Evolutionary conservation across 1,284 basidiomycete species (phyloP).

Genomic region (Malassezia sympodialis): DNA sequence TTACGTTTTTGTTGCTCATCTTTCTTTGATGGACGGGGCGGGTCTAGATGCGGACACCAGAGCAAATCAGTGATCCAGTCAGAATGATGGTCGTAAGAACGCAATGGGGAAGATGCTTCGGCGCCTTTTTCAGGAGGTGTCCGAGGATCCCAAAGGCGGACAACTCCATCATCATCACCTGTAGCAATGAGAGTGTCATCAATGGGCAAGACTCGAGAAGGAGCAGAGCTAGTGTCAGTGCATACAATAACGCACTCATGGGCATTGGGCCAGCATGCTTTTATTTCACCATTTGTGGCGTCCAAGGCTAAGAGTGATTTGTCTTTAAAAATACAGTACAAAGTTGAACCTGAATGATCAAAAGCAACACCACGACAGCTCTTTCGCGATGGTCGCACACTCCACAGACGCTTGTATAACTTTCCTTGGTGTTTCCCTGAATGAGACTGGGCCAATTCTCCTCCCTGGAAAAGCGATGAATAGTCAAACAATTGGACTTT

Average conservation of each 20-base stretch:
- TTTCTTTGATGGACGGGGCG: constrained; percentile 16
- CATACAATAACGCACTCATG: constrained; percentile 62
- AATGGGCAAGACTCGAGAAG: constrained; percentile 61
- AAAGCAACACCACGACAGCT: constrained; percentile 34
- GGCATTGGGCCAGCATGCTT: constrained; percentile 58
- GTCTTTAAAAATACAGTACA: constrained; percentile 76
- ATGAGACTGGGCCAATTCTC: background rate
- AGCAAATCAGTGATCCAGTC: constrained; percentile 91
- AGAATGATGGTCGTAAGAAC: constrained; percentile 74
- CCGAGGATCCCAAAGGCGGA: constrained; percentile 86
- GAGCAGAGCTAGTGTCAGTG: constrained; percentile 21
- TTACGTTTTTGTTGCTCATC: constrained; percentile 20
- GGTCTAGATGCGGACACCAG: constrained; percentile 51
- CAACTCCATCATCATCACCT: constrained; percentile 85
- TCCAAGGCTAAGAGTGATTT: constrained; percentile 57
- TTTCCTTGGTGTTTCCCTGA: background rate
- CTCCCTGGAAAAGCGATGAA: constrained; percentile 10
- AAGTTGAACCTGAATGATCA: constrained; percentile 5
- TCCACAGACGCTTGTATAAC: constrained; percentile 21
- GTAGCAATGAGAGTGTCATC: constrained; percentile 65
- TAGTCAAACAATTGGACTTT: constrained; percentile 70
- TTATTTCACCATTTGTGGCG: constrained; percentile 55
- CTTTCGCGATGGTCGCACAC: constrained; percentile 27
- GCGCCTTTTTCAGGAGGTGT: constrained; percentile 41
- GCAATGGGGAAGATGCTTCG: constrained; percentile 46